Percentiles rank a stretch among this genome's conserved stretches.
Conservation (phyloP, 2,329 filamentous ascomycete genomes). For the Microdochium trichocladiopsis region DNA sequence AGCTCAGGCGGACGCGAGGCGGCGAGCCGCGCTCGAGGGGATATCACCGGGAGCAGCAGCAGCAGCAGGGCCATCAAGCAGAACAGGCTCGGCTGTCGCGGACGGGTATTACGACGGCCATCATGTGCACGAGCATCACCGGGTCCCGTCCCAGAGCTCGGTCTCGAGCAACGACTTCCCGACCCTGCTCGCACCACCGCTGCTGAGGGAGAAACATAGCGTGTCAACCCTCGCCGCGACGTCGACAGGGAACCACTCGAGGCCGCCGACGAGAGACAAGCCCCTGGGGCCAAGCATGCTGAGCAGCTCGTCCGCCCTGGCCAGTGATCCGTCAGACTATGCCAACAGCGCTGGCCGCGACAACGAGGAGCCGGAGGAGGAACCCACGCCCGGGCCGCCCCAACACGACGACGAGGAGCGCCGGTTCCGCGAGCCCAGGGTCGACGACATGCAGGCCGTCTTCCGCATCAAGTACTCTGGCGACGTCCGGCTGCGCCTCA, state of each 20-base stretch:
- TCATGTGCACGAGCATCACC: slow-evolving; percentile 26
- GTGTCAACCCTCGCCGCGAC: slow-evolving; percentile 56
- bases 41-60: background rate
- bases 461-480: slow-evolving; percentile 87
- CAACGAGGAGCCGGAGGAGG: slow-evolving; percentile 3
- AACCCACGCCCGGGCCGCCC: slow-evolving; percentile 13
- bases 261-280: slow-evolving; percentile 50
- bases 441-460: slow-evolving; percentile 88
- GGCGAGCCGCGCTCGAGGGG: slow-evolving; percentile 2
- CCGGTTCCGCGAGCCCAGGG: slow-evolving; percentile 62
- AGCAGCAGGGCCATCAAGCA: slow-evolving; percentile 1
- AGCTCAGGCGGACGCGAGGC: slow-evolving; percentile 4
- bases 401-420: slow-evolving; percentile 20
- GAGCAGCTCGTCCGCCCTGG: slow-evolving; percentile 17
- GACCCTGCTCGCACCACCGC: slow-evolving; percentile 24
- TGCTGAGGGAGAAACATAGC: slow-evolving; percentile 51
- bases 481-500: slow-evolving; percentile 79
- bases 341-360: slow-evolving; percentile 5
- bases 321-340: slow-evolving; percentile 12
- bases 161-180: slow-evolving; percentile 35
- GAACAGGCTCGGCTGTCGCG: slow-evolving; percentile 3
- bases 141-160: slow-evolving; percentile 39
- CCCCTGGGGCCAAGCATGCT: slow-evolving; percentile 16
- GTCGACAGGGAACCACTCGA: slow-evolving; percentile 39
- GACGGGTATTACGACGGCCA: slow-evolving; percentile 5